Percentiles rank a stretch among this genome's conserved stretches.
Evolutionary conservation across 495 filamentous ascomycete species (phyloP).

Genomic region (Ramalina intermedia): DNA sequence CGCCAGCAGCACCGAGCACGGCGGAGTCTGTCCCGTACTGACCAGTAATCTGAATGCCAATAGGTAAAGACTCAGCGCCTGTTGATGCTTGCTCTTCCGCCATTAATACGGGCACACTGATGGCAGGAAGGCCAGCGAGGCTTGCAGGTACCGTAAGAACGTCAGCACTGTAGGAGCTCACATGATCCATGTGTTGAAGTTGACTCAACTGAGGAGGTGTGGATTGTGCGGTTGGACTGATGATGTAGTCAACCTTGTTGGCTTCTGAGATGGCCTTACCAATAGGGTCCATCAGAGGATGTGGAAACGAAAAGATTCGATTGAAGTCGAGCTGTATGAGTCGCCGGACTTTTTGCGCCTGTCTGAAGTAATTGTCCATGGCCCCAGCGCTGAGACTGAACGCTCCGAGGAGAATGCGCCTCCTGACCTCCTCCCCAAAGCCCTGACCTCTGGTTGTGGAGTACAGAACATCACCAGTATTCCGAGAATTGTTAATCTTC

Average conservation of each 20-base stretch:
- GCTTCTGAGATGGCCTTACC: conserved; percentile 29
- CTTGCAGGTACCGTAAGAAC: conserved; percentile 93
- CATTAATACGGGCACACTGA: conserved; percentile 59
- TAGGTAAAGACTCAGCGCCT: conserved; percentile 14
- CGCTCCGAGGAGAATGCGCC: conserved; percentile 76
- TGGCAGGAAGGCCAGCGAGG: conserved; percentile 77
- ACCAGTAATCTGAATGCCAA: conserved; percentile 75
- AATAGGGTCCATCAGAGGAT: conserved; percentile 43
- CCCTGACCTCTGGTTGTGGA: conserved; percentile 53
- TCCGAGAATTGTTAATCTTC: conserved; percentile 23
- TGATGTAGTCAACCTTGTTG: conserved; percentile 62
- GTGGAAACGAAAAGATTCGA: conserved; percentile 48
- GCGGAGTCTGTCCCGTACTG: conserved; percentile 79
- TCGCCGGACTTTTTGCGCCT: conserved; percentile 77
- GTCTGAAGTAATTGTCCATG: conserved; percentile 91
- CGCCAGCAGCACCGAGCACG: conserved; percentile 40
- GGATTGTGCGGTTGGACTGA: conserved; percentile 80
- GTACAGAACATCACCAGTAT: conserved; percentile 47
- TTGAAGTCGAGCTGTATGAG: conserved; percentile 80
- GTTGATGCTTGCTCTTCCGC: conserved; percentile 17
- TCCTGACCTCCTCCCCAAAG: conserved; percentile 73
- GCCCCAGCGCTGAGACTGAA: conserved; percentile 83
- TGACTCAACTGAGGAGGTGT: conserved; percentile 48
- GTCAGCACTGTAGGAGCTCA: conserved; percentile 74
- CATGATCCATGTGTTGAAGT: conserved; percentile 28